phyloP scores from a whole-genome alignment of 140 eudicot species.

The Anethum foeniculum region DNA sequence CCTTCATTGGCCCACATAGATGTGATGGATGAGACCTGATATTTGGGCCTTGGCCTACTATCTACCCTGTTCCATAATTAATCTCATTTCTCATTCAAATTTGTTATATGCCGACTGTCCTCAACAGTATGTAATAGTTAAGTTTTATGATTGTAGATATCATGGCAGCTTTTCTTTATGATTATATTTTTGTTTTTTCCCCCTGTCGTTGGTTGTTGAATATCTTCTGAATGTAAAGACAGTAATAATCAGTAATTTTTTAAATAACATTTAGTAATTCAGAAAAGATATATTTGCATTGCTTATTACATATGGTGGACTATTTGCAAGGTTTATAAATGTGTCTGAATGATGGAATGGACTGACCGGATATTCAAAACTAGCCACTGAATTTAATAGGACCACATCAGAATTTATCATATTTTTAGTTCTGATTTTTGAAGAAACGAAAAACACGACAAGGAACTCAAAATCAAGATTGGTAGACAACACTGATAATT shows the following conservation, averaged over 20 bases:
- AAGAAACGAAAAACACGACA: background rate
- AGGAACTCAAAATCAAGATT: background rate
- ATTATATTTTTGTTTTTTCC: background rate
- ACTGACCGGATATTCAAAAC: background rate
- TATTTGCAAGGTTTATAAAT: background rate
- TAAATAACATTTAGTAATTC: background rate
- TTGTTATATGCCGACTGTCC: constrained; percentile 2
- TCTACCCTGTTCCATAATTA: background rate
- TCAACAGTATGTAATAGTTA: background rate
- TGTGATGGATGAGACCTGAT: constrained; percentile 6
- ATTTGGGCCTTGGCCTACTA: background rate
- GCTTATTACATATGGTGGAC: background rate
- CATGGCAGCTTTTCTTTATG: background rate
- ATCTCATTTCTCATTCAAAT: background rate
- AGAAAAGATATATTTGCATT: background rate
- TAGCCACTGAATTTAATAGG: constrained; percentile 4
- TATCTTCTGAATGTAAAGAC: background rate
- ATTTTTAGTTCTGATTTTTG: background rate
- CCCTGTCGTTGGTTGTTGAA: background rate
- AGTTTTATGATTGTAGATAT: background rate
- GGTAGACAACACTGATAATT: background rate
- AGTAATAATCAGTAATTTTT: background rate
- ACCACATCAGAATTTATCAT: constrained; percentile 12
- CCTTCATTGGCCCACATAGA: background rate
- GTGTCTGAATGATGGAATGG: background rate